These are phyloP conservation scores for Phytophthora crassamura DNA, from an alignment of 352 stramenopile genomes.

Conservation along the genomic window DNA sequence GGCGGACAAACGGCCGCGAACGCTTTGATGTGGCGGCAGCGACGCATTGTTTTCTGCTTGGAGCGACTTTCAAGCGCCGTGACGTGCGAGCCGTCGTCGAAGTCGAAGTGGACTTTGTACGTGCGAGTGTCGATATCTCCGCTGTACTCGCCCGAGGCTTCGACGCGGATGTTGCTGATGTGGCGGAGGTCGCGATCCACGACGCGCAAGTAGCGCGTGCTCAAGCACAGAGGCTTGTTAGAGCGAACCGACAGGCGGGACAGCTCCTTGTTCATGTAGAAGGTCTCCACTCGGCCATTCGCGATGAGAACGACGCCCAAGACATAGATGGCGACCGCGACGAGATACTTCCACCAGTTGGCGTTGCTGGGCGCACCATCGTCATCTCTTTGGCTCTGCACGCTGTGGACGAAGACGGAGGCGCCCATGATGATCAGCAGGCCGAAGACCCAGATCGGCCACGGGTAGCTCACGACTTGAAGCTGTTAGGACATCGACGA, in stretches of 20 bases:
- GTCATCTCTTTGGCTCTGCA: constrained; percentile 40
- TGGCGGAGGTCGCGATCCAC: constrained; percentile 59
- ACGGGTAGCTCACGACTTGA: constrained; percentile 66
- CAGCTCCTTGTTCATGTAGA: constrained; percentile 63
- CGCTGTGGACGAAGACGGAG: constrained; percentile 64
- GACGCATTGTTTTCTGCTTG: constrained; percentile 62
- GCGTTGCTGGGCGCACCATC: constrained; percentile 19
- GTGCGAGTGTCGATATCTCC: constrained; percentile 70
- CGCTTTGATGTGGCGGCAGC: constrained; percentile 64
- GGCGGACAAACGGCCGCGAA: constrained; percentile 39
- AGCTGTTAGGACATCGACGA: constrained; percentile 36
- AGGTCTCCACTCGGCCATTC: constrained; percentile 67
- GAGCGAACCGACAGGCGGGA: constrained; percentile 48
- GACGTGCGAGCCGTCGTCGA: constrained; percentile 62
- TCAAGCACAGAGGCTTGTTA: constrained; percentile 57
- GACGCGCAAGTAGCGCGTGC: constrained; percentile 40
- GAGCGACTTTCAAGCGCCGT: constrained; percentile 62
- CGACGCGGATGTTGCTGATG: constrained; percentile 70
- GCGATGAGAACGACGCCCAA: constrained; percentile 48
- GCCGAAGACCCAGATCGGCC: constrained; percentile 63
- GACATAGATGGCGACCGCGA: constrained; percentile 59
- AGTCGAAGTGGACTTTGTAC: constrained; percentile 82
- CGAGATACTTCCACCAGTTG: constrained; percentile 77
- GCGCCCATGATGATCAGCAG: constrained; percentile 56
- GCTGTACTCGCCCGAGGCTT: constrained; percentile 67